Conservation (phyloP, 352 stramenopile genomes). For the Globisporangium iwayamae region DNA sequence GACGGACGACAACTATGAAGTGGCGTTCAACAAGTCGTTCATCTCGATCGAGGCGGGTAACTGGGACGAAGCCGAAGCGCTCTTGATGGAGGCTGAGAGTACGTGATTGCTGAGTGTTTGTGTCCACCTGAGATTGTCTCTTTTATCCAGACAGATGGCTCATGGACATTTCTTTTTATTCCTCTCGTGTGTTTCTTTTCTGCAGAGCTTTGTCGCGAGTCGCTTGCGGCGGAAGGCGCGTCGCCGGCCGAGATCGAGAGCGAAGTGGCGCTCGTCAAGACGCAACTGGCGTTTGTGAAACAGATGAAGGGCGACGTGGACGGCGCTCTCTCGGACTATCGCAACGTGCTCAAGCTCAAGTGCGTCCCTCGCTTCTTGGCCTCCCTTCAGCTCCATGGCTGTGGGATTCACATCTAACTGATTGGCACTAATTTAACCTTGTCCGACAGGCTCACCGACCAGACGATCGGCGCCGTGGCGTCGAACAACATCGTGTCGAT, state of each 20-base stretch:
- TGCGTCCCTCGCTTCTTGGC: conserved; percentile 20
- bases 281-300: conserved; percentile 74
- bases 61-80: conserved; percentile 40
- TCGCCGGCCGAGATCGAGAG: conserved; percentile 60
- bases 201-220: conserved; percentile 67
- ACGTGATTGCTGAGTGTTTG: conserved; percentile 12
- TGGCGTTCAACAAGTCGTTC: conserved; percentile 86
- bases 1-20: conserved; percentile 74
- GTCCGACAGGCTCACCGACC: conserved; percentile 48
- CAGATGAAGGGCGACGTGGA: conserved; percentile 73
- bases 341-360: conserved; percentile 80
- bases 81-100: conserved; percentile 63
- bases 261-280: conserved; percentile 69
- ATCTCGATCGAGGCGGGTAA: conserved; percentile 64
- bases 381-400: background rate
- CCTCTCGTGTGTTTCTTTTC: conserved; percentile 4
- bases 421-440: background rate
- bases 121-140: background rate
- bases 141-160: background rate
- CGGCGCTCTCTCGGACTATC: conserved; percentile 65
- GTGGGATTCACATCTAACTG: background rate
- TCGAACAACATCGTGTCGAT: conserved; percentile 84
- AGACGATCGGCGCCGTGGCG: conserved; percentile 57
- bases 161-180: background rate
- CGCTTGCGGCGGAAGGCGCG: conserved; percentile 46